Percentiles rank a stretch among this genome's conserved stretches.
Evolutionary conservation across 2,329 filamentous ascomycete genomes (phyloP).

Genomic region (Daldinia eschscholtzii): DNA sequence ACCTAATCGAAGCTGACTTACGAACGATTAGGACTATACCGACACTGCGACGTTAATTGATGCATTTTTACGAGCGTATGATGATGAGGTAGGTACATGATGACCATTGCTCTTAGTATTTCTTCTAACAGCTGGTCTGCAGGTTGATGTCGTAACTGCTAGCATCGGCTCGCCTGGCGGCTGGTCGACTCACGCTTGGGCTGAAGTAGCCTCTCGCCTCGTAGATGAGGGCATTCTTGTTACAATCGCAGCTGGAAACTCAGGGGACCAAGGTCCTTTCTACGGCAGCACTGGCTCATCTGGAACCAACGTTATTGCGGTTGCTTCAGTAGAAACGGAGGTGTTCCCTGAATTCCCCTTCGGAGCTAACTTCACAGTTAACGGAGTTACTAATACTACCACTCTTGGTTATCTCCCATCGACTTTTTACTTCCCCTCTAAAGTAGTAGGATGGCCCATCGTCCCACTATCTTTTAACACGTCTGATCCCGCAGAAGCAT

Average conservation of each 20-base stretch:
- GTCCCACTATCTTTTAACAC: conserved; percentile 43
- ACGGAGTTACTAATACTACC: conserved; percentile 44
- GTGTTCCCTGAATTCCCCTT: conserved; percentile 50
- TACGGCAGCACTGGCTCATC: conserved; percentile 58
- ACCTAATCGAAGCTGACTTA: background rate
- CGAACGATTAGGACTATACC: background rate
- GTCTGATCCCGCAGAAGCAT: background rate
- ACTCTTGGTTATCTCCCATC: conserved; percentile 54
- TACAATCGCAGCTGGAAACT: conserved; percentile 65
- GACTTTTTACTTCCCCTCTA: conserved; percentile 51
- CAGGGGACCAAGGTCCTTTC: conserved; percentile 63
- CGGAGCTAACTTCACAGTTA: conserved; percentile 51
- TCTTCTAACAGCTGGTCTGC: too few species aligned
- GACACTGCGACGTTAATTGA: background rate
- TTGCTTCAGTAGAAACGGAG: conserved; percentile 58
- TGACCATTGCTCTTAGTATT: too few species aligned
- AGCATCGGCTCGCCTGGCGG: conserved; percentile 57
- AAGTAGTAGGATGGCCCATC: conserved; percentile 54
- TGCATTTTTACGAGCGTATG: conserved; percentile 49
- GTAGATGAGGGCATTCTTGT: conserved; percentile 62
- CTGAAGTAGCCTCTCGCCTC: conserved; percentile 56
- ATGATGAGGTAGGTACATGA: conserved; percentile 44
- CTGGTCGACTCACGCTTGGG: conserved; percentile 54
- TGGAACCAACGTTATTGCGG: conserved; percentile 58
- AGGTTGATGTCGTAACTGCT: conserved; percentile 58